Conservation (phyloP, 2,329 filamentous ascomycete species). For the Colletotrichum lupini region DNA sequence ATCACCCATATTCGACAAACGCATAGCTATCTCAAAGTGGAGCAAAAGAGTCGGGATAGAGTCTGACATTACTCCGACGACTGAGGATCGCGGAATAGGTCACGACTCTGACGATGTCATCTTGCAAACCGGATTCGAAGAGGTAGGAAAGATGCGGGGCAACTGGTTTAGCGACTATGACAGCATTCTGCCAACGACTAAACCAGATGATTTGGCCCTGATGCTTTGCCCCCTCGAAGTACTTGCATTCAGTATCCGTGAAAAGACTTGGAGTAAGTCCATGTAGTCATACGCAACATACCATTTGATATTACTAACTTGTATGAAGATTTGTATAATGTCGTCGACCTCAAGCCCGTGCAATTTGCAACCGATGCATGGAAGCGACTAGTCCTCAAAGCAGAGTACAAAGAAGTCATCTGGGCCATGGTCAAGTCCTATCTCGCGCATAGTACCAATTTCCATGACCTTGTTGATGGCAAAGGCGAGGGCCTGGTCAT, state of each 20-base stretch:
- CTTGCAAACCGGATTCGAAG: too few relatives aligned
- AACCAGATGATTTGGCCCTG: neutral
- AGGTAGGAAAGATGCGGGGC: too few relatives aligned
- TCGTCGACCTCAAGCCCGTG: accelerated
- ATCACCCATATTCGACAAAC: too few relatives aligned
- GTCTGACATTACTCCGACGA: too few relatives aligned
- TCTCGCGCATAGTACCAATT: neutral
- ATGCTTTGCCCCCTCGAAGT: neutral
- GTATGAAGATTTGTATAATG: accelerated
- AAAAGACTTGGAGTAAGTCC: too few relatives aligned
- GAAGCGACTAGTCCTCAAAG: neutral
- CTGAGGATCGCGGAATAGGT: too few relatives aligned
- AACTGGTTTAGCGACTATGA: neutral
- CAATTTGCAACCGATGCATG: neutral
- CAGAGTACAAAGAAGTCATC: neutral
- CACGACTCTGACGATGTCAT: too few relatives aligned
- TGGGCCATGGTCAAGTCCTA: neutral
- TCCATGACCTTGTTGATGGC: neutral
- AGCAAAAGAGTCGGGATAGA: too few relatives aligned
- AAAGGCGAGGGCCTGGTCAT: neutral
- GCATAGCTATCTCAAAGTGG: too few relatives aligned
- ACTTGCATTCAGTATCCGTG: neutral
- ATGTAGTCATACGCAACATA: too few relatives aligned
- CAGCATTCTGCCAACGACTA: neutral
- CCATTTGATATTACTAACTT: too few relatives aligned